A percentile compares a stretch with the other conserved stretches of the same genome.
These are phyloP conservation scores for Holtermannia corniformis DNA, from an alignment of 768 basidiomycete genomes.

Conservation along the genomic window DNA sequence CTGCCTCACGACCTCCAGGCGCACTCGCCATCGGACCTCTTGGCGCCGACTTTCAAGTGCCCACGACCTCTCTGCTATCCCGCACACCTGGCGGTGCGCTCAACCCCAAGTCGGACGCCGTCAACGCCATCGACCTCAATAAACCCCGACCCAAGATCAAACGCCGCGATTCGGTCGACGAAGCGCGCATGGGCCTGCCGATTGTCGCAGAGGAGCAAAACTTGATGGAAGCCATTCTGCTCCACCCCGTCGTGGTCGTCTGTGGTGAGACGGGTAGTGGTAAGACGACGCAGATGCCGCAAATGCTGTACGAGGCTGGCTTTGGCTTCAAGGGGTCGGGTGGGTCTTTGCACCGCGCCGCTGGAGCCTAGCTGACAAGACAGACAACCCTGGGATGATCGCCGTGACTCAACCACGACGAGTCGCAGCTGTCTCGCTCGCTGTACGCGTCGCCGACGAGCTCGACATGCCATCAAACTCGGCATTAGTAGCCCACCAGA, in stretches of 20 bases:
- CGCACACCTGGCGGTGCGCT: conserved; percentile 22
- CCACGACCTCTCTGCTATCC: conserved; percentile 51
- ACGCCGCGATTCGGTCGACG: conserved; percentile 63
- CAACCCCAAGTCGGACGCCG: conserved; percentile 4
- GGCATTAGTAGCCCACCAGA: conserved; percentile 85
- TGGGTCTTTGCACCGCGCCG: conserved; percentile 41
- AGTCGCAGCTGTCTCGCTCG: conserved; percentile 95
- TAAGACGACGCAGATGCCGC: conserved; percentile 96
- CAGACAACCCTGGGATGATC: conserved; percentile 96
- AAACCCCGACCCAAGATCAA: conserved; percentile 43
- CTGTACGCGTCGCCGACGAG: conserved; percentile 83
- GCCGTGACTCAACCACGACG: conserved; percentile 95
- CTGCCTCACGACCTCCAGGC: conserved; percentile 42
- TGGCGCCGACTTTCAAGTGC: conserved; percentile 61
- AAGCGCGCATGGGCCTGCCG: conserved; percentile 67
- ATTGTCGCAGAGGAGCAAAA: conserved; percentile 88
- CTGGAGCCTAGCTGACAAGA: conserved; percentile 2
- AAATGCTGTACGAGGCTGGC: conserved; percentile 95
- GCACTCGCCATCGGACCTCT: conserved; percentile 56
- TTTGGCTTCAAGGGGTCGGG: conserved; percentile 77
- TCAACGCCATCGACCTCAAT: conserved; percentile 36
- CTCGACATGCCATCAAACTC: conserved; percentile 60
- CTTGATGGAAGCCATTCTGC: conserved; percentile 80
- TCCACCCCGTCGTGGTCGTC: conserved; percentile 78
- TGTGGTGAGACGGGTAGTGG: conserved; percentile 96